Evolutionary conservation across 179 eudicot species (phyloP).

Genomic region (Carnegiea gigantea): DNA sequence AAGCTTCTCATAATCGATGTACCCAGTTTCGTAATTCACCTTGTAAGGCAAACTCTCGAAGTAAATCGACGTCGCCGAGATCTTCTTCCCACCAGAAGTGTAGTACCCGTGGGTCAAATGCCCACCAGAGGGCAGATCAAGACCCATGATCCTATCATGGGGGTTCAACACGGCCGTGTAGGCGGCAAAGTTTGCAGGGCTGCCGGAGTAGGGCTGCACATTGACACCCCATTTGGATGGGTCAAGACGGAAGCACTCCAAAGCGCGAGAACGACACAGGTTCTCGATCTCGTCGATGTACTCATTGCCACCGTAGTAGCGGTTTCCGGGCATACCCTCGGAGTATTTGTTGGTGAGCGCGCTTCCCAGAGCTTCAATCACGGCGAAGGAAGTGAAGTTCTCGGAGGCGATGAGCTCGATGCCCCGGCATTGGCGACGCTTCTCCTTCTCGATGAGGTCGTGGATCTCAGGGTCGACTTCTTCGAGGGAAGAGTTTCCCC

Average conservation of each 20-base stretch:
- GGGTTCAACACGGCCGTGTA: slow-evolving; percentile 84
- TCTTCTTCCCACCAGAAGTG: slow-evolving; percentile 87
- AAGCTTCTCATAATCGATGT: slow-evolving; percentile 79
- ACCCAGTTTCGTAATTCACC: slow-evolving; percentile 74
- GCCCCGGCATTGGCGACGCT: slow-evolving; percentile 72
- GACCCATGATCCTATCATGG: slow-evolving; percentile 85
- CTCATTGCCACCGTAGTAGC: slow-evolving; percentile 91
- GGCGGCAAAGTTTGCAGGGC: slow-evolving; percentile 86
- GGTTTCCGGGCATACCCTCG: slow-evolving; percentile 89
- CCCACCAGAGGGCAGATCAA: slow-evolving; percentile 85
- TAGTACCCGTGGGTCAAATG: slow-evolving; percentile 91
- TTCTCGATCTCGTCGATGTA: slow-evolving; percentile 81
- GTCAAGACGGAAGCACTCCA: slow-evolving; percentile 58
- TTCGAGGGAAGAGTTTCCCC: slow-evolving; percentile 71
- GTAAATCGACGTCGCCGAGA: slow-evolving; percentile 87
- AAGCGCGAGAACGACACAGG: slow-evolving; percentile 65
- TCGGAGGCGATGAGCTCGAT: slow-evolving; percentile 96
- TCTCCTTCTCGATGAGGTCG: slow-evolving; percentile 84
- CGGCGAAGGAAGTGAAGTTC: slow-evolving; percentile 93
- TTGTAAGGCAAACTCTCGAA: slow-evolving; percentile 95
- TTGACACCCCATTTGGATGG: slow-evolving; percentile 81
- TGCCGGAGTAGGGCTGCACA: slow-evolving; percentile 83
- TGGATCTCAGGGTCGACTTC: slow-evolving; percentile 71
- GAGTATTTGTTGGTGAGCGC: slow-evolving; percentile 92
- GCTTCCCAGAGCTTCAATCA: slow-evolving; percentile 74